Percentiles rank a stretch among this genome's conserved stretches.
These are phyloP conservation scores for Populus pruinosa DNA, from an alignment of 345 rosid genomes.

Conservation along the genomic window DNA sequence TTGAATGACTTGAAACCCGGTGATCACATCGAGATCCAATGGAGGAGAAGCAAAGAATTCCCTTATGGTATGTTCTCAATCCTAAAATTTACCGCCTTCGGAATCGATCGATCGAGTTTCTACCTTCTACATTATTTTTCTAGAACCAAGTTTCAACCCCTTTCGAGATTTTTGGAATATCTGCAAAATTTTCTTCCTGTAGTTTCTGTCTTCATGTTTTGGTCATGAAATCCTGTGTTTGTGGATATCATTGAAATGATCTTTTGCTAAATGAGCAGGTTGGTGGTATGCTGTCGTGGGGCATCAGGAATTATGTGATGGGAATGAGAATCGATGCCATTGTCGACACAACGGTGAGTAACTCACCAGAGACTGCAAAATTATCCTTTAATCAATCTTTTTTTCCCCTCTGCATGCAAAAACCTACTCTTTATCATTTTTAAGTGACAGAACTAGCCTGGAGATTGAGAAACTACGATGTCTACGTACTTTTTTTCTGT, in stretches of 20 bases:
- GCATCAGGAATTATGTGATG: slow-evolving; percentile 82
- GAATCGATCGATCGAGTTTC: not conserved
- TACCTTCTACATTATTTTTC: not conserved
- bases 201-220: not conserved
- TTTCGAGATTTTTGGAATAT: not conserved
- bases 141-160: not conserved
- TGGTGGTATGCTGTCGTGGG: slow-evolving; percentile 98
- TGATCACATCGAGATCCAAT: slow-evolving; percentile 87
- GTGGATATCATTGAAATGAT: not conserved
- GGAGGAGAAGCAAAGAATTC: slow-evolving; percentile 87
- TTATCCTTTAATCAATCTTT: too few relatives aligned
- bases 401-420: not conserved
- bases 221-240: not conserved
- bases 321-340: slow-evolving; percentile 55
- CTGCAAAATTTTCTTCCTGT: not conserved
- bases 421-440: not conserved
- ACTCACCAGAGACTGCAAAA: not conserved
- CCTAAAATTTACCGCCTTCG: not conserved
- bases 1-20: slow-evolving; percentile 72
- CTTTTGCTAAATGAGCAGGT: slow-evolving; percentile 41
- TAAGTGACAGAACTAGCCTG: not conserved
- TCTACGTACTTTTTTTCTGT: not conserved
- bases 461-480: not conserved
- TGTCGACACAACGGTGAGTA: slow-evolving; percentile 60
- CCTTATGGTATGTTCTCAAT: slow-evolving; percentile 48